Base-by-base conservation (phyloP, 176 grass and related monocot genomes). In the Triticum dicoccoides region DNA sequence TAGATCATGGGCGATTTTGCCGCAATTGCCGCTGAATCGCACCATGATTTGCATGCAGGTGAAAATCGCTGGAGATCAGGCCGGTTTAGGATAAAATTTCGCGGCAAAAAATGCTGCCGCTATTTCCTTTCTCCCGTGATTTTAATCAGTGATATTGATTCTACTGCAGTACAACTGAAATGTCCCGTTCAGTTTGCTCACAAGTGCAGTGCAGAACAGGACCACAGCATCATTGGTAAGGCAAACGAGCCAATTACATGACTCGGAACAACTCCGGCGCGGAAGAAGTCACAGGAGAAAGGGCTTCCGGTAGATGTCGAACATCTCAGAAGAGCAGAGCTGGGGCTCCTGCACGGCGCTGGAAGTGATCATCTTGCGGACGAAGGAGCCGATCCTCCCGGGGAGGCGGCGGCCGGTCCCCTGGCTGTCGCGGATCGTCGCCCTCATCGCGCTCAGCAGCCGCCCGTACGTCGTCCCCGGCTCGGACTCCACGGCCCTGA, bases 331-430 rank as follows among this genome's bases (percentile, higher is more conserved):
- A 12, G 96, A 91, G 49, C 93, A 98, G 8, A 98, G 79, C 86
- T 98, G 96, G 69, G 96, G 96, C 88, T 94, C 96, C 96, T 98
- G 96, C 72, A 91, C 86, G 41, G n/a, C 17, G 61, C 86, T 33
- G 66, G 84, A 90, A 33, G 82, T 54, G 85, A 92, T 39, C 77
- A 91, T 89, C 64, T 76, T 82, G 39, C 96, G 92, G 45, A 96
- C 84, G 54, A 98, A 92, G 20, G 91, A 91, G 71, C 90, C 86
- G 61, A 98, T 62, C 18, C 91, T 82, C 5, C 93, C 91, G 3
- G 74, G 64, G 38, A 78, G 82, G 2, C 76, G 78, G 4, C 77
- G 41, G 15, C 78, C n/a, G 78, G 2, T 65, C 9, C 80, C 84
- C 18, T 85, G 86, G 23, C 61, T 59, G 24, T 90, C 84, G 12